A percentile compares a stretch with the other conserved stretches of the same genome.
phyloP scores from a whole-genome alignment of 345 rosid genomes.

The Geranium brycei region DNA sequence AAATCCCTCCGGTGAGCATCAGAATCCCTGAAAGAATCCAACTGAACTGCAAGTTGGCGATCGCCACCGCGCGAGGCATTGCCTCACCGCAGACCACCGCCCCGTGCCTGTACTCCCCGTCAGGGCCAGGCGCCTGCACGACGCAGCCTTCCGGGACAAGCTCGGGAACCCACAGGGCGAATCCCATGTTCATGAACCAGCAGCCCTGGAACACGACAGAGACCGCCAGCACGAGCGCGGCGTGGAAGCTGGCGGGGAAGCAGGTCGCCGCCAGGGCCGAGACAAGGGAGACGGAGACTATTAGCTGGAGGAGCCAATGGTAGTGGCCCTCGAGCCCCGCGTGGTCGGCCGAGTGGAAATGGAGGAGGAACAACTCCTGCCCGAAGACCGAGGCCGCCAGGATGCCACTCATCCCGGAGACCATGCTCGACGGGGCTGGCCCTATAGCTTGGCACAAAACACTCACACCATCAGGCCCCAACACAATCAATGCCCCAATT shows the following conservation, averaged over 20 bases:
- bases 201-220: slow-evolving; percentile 69
- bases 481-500: too few relatives aligned
- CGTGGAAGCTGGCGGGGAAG: slow-evolving; percentile 36
- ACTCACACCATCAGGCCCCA: too few relatives aligned
- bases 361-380: slow-evolving; percentile 78
- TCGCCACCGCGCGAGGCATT: slow-evolving; percentile 53
- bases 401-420: slow-evolving; percentile 40
- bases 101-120: slow-evolving; percentile 24
- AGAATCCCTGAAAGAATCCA: slow-evolving; percentile 61
- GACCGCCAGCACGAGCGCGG: slow-evolving; percentile 46
- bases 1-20: slow-evolving; percentile 42
- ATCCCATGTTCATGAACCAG: slow-evolving; percentile 83
- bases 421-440: slow-evolving; percentile 11
- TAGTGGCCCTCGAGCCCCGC: slow-evolving; percentile 82
- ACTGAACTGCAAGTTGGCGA: slow-evolving; percentile 85
- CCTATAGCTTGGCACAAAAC: too few relatives aligned
- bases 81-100: slow-evolving; percentile 52
- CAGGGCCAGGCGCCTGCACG: slow-evolving; percentile 18
- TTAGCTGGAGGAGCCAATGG: slow-evolving; percentile 78
- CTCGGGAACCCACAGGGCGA: slow-evolving; percentile 64
- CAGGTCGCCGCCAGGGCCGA: slow-evolving; percentile 38
- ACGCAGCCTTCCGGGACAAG: slow-evolving; percentile 58
- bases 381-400: slow-evolving; percentile 54
- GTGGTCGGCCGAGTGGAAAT: slow-evolving; percentile 79
- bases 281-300: slow-evolving; percentile 45